Evolutionary conservation across 192 early-diverging fungal genomes (phyloP).

Genomic region (Borealophlyctis nickersoniae): DNA sequence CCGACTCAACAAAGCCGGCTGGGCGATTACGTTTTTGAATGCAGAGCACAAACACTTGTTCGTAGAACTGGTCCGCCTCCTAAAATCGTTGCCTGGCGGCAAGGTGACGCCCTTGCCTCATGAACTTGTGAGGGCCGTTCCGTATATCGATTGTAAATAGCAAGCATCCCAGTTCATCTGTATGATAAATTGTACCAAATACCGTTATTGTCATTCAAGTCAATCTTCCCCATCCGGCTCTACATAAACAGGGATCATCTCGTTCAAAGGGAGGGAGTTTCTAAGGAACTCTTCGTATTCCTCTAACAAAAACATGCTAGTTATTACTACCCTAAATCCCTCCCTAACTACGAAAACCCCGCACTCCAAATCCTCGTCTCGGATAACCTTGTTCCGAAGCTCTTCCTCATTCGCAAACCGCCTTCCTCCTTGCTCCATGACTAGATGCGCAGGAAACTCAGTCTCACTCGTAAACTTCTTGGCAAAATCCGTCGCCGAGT

Average conservation of each 20-base stretch:
- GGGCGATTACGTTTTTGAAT: no score
- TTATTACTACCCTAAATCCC: conserved; percentile 33
- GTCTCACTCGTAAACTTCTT: conserved; percentile 24
- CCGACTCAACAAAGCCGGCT: no score
- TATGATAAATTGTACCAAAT: no score
- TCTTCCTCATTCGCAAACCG: conserved; percentile 17
- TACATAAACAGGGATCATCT: conserved; percentile 25
- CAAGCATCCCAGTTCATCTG: no score
- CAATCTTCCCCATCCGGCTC: conserved; percentile 5
- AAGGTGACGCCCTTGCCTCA: no score
- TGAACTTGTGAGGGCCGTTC: no score
- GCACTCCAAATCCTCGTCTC: conserved; percentile 20
- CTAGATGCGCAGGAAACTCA: conserved; percentile 20
- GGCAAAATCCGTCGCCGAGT: conserved; percentile 32
- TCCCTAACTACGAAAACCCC: conserved; percentile 27
- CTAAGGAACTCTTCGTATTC: conserved; percentile 38
- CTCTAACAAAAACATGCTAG: conserved; percentile 28
- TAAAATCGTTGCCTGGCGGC: no score
- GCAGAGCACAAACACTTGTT: no score
- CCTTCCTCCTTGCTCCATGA: conserved; percentile 22
- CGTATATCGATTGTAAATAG: no score
- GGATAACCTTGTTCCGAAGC: conserved; percentile 14
- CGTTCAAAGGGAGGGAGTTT: conserved; percentile 19
- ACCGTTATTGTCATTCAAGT: no score
- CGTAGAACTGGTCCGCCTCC: no score